These are phyloP conservation scores for Arachis monticola DNA, from an alignment of 331 rosid species.

Conservation along the genomic window DNA sequence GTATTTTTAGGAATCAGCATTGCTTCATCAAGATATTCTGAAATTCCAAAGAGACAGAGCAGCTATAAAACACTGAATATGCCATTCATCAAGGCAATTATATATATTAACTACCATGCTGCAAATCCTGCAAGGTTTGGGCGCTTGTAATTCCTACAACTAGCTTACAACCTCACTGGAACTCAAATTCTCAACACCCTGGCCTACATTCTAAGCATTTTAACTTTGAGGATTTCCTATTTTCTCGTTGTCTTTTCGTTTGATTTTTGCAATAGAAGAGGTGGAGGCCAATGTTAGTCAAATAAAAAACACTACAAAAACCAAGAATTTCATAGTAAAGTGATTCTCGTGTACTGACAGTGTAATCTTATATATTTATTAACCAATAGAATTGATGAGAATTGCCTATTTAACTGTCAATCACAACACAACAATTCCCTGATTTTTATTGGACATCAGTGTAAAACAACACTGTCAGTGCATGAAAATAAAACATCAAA, in stretches of 20 bases:
- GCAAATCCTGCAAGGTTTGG: constrained; percentile 41
- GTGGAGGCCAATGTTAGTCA: not conserved
- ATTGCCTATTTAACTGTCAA: too few relatives aligned
- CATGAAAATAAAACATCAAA: too few relatives aligned
- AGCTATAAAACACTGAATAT: constrained; percentile 62
- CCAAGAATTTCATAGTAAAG: not conserved
- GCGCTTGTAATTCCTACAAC: constrained; percentile 29
- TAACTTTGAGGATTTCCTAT: constrained; percentile 14
- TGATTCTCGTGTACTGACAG: not conserved
- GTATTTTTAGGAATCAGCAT: constrained; percentile 99
- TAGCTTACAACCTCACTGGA: constrained; percentile 41
- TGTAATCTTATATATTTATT: too few relatives aligned
- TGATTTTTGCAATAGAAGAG: not conserved
- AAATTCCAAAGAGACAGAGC: constrained; percentile 77
- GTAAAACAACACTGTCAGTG: too few relatives aligned
- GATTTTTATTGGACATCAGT: too few relatives aligned
- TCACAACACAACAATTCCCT: too few relatives aligned
- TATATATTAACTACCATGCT: constrained; percentile 45
- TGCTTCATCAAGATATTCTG: constrained; percentile 98
- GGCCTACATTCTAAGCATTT: constrained; percentile 31
- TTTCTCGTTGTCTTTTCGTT: not conserved
- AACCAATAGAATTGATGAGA: too few relatives aligned
- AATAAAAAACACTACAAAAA: constrained; percentile 20
- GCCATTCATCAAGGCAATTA: constrained; percentile 46
- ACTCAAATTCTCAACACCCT: constrained; percentile 11